These are phyloP conservation scores for Mycoemilia scoparia DNA, from an alignment of 192 early-diverging fungal genomes.

Conservation along the genomic window DNA sequence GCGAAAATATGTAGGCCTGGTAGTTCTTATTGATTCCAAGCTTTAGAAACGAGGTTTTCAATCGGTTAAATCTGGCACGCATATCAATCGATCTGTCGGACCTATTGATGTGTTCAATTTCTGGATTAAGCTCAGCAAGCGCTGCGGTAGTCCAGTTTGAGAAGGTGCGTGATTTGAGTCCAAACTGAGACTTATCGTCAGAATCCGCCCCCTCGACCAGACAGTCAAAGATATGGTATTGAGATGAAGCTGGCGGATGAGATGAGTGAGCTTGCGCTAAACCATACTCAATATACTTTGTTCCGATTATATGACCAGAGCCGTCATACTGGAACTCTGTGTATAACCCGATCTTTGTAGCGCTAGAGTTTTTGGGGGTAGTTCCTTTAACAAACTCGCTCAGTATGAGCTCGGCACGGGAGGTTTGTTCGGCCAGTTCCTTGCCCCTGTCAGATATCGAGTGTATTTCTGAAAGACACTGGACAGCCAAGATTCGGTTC, in stretches of 20 bases:
- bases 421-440: slow-evolving; percentile 45
- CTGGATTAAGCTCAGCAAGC: slow-evolving; percentile 31
- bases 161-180: slow-evolving; percentile 44
- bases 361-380: slow-evolving; percentile 53
- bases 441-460: slow-evolving; percentile 50
- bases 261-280: slow-evolving; percentile 71
- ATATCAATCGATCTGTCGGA: slow-evolving; percentile 64
- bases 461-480: slow-evolving; percentile 47
- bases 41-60: too few species aligned
- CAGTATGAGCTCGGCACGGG: slow-evolving; percentile 50
- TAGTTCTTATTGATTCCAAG: slow-evolving; percentile 69
- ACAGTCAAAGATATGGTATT: slow-evolving; percentile 93
- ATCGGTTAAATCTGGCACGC: too few species aligned
- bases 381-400: slow-evolving; percentile 81
- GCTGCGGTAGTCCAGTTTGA: slow-evolving; percentile 22
- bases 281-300: slow-evolving; percentile 72
- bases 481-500: slow-evolving; percentile 40
- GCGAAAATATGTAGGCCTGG: slow-evolving; percentile 69
- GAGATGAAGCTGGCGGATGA: slow-evolving; percentile 42
- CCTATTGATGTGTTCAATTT: slow-evolving; percentile 38
- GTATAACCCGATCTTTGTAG: slow-evolving; percentile 69
- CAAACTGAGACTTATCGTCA: slow-evolving; percentile 58
- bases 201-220: slow-evolving; percentile 64
- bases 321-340: slow-evolving; percentile 85
- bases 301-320: slow-evolving; percentile 73